These are phyloP conservation scores for Rubia occidens DNA, from an alignment of 305 asterid species.

Conservation along the genomic window DNA sequence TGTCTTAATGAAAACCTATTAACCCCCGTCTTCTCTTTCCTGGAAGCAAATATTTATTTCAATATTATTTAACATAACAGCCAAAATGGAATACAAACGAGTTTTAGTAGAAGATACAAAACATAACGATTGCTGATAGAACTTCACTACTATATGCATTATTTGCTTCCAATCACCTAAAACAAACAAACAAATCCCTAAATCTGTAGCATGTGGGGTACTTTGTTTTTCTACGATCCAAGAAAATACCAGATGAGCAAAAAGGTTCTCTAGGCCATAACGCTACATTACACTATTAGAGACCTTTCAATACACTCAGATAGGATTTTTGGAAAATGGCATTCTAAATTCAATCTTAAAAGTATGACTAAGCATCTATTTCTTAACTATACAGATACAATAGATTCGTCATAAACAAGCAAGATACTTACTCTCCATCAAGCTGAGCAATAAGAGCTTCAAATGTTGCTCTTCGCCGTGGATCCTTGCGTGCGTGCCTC, in stretches of 20 bases:
- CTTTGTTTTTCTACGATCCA: not conserved
- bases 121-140: not conserved
- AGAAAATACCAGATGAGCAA: not conserved
- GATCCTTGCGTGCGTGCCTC: constrained; percentile 87
- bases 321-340: not conserved
- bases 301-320: not conserved
- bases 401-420: constrained; percentile 7
- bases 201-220: not conserved
- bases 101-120: not conserved
- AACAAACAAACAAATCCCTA: not conserved
- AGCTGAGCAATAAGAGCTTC: constrained; percentile 89
- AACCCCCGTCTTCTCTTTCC: constrained; percentile 78
- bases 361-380: not conserved
- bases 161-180: not conserved
- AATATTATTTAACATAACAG: not conserved
- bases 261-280: not conserved
- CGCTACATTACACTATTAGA: not conserved
- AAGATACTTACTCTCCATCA: constrained; percentile 88
- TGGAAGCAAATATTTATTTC: constrained; percentile 26
- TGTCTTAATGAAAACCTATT: constrained; percentile 89
- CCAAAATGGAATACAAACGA: not conserved
- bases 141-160: not conserved
- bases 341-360: constrained; percentile 4
- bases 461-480: constrained; percentile 76
- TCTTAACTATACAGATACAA: not conserved